Evolutionary conservation across 176 grass and related monocot genomes (phyloP), one percentile per base, ranked within the genome.

Genomic region (Puccinellia tenuiflora): DNA sequence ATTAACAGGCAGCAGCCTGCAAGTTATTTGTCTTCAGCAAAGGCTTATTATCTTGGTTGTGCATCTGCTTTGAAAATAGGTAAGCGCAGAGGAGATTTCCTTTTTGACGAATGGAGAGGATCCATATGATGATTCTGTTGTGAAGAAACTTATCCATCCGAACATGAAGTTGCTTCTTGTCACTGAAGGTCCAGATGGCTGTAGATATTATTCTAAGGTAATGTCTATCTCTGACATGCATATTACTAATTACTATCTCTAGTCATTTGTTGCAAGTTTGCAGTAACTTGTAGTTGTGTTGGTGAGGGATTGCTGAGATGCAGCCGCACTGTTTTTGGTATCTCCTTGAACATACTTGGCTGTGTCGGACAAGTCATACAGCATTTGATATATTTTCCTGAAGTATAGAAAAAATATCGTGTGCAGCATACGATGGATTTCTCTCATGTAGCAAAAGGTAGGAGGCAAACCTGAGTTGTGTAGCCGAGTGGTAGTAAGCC

Each of bases 121-220:
- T 90, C 93, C 96, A 69, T 92, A 99, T 67, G 87, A 95, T 88
- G 93, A 99, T 90, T 88, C 83, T n/a, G 87, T 99, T 81, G 81
- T 96, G 21, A 83, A 86, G 57, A 99, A 94, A 85, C 89, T 99
- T 35, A 76, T 99, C 39, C 93, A 96, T 84, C 86, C 82, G n/a
- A 99, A 99, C 87, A 78, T 88, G 68, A 93, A 96, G 75, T 89
- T 99, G 84, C 89, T 99, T 80, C 96, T 99, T 79, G 85, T 99
- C 34, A 99, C 96, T 50, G 96, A 99, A 78, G 96, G 96, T 62
- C 87, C 96, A 52, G 85, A 93, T 39, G 93, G 96, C 25, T 99
- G 96, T 86, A 96, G 96, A 88, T 99, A 99, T 81, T 99, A 99
- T 86, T 88, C 96, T 22, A 93, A 99, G 93, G 96, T 99, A 91